Base-by-base conservation (phyloP, 306 rosid genomes). In the Comarum palustre region DNA sequence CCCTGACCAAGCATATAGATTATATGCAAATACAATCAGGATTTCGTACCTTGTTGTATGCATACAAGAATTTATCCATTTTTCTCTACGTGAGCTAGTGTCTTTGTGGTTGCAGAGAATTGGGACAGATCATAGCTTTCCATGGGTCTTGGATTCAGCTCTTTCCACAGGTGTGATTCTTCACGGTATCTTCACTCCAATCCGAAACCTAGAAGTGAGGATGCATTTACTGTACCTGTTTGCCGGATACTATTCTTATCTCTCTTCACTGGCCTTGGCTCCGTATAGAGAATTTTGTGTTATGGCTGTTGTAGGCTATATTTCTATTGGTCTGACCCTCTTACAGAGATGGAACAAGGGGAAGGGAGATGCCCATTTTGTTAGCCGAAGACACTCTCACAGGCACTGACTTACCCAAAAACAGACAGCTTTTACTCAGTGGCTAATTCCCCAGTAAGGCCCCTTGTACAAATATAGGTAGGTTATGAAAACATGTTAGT, bases 61-160 rank as follows among this genome's bases (percentile, higher is more conserved):
- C 27, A 25, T 58, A 12, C 24, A 61, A 42, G 70, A 66, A 22
- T 25, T 43, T 67, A 5, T 34, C 5, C 42, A 38, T 19, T 63
- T n/a, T 43, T 0, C 16, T 10, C 74, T 79, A 75, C 5, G 25
- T 67, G 19, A 65, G 38, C 24, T 36, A 22, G 66, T 34, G 24
- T 73, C 3, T 69, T 58, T 31, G 66, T 80, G 68, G 71, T 77
- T 83, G 82, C 85, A 94, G 99, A 94, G 97, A 81, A 70, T 90
- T 75, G 93, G 92, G 15, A 79, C 80, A 84, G 92, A 89, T 29
- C 85, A 82, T 82, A 84, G 87, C 77, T 82, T 88, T 54, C 96
- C 97, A 5, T 85, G 96, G 96, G 65, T 94, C 39, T 63, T 94
- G 88, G 99, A 94, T 88, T 86, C 96, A 9, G 77, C 84, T 75